These are phyloP conservation scores for Claviceps fusiformis DNA, from an alignment of 2,329 filamentous ascomycete species.

Conservation along the genomic window DNA sequence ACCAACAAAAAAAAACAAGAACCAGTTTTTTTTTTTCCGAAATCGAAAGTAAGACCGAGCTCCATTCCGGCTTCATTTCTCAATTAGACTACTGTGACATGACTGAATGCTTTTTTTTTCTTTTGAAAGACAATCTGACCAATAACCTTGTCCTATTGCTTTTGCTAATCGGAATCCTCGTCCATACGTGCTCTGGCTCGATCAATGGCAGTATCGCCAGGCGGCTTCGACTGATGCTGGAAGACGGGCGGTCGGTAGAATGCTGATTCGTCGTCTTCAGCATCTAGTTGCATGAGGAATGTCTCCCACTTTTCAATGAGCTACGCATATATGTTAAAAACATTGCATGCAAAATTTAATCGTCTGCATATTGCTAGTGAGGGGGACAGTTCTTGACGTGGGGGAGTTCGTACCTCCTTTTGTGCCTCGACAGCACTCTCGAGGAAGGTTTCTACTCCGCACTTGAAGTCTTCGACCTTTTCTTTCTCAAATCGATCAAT, in stretches of 20 bases:
- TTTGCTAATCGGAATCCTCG: slow-evolving; percentile 38
- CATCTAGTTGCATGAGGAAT: slow-evolving; percentile 89
- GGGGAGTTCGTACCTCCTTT: slow-evolving; percentile 59
- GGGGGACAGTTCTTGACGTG: neutral
- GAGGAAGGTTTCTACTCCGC: slow-evolving; percentile 90
- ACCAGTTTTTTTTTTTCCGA: slow-evolving; percentile 8
- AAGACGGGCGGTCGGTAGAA: slow-evolving; percentile 53
- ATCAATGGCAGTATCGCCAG: slow-evolving; percentile 46
- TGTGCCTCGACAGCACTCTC: slow-evolving; percentile 96
- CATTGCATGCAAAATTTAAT: neutral
- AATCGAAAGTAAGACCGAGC: slow-evolving; percentile 5
- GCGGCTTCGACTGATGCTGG: slow-evolving; percentile 32
- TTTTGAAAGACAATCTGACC: neutral
- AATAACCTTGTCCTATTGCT: slow-evolving; percentile 3
- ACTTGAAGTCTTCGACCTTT: slow-evolving; percentile 99
- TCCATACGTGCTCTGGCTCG: slow-evolving; percentile 44
- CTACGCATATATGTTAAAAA: slow-evolving; percentile 19
- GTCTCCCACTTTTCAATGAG: slow-evolving; percentile 92
- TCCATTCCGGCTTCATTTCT: slow-evolving; percentile 1
- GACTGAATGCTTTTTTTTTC: neutral
- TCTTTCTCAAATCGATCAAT: slow-evolving; percentile 90
- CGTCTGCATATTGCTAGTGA: slow-evolving; percentile 4
- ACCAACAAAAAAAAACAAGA: slow-evolving; percentile 1
- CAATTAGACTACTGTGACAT: slow-evolving; percentile 3
- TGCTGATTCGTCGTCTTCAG: slow-evolving; percentile 68